Base-by-base conservation (phyloP, 2,329 filamentous ascomycete genomes). In the Pseudogymnoascus sp. region DNA sequence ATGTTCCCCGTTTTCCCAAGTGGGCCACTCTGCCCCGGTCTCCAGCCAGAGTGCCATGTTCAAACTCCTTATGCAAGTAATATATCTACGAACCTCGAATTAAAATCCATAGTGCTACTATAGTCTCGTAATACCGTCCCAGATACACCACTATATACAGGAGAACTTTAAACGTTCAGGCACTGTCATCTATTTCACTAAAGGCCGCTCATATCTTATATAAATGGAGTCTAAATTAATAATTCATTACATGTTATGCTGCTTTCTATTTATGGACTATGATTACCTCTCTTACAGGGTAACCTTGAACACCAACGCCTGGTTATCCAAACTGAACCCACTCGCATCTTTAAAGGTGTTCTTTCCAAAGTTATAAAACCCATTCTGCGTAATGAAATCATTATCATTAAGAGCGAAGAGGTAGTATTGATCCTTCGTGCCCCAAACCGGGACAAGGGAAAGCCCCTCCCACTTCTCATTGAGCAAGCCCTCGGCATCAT, bases 401-500 rank as follows among this genome's bases (percentile, higher is more conserved):
- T 91, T 89, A 69, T 91, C 88, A 64, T 83, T 88, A 60, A 89
- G 75, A 11, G 81, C 83, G 66, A 91, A 83, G 35, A 91, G 71
- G 70, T 85, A 90, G 73, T 84, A 90, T 74, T 89, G 83, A 26
- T 83, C 81, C 63, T 83, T 78, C 21, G 72, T 70, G 2, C 74
- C 73, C 62, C 73, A 72, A 6, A 84, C 81, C 0, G 86, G 86
- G 2, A 85, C 79, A 23, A 90, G 71, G 2, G 84, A 83, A 59
- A 91, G 74, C 19, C 82, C 84, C 77, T 92, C 88, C 88, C 88
- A 91, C 71, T 91, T 91, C 78, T 91, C 88, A 69, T 91, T 90
- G 71, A 91, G 71, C 36, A 91, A 74, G 0, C 73, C 75, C 38
- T 42, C 38, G 0, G 75, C 69, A 69, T 88, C 82, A 68, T 87